phyloP scores from a whole-genome alignment of 1,284 basidiomycete genomes.

The Ustilago crameri region DNA sequence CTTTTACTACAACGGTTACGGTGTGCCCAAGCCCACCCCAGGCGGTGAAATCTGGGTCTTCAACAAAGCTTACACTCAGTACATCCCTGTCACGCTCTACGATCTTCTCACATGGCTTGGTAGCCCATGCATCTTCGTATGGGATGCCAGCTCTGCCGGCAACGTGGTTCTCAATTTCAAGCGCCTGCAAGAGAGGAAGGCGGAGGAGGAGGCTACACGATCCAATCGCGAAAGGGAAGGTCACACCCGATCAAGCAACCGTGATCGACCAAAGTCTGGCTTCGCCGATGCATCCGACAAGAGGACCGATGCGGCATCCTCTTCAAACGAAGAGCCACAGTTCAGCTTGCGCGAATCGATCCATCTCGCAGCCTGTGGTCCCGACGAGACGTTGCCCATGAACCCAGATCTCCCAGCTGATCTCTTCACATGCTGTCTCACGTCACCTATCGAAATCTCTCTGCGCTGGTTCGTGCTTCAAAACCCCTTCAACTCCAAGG shows the following conservation, averaged over 20 bases:
- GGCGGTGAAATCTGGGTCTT: conserved; percentile 99
- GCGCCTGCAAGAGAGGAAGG: conserved; percentile 83
- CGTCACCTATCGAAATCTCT: conserved; percentile 97
- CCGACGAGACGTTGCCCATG: conserved; percentile 90
- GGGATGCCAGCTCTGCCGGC: conserved; percentile 97
- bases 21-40: conserved; percentile 94
- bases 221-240: conserved; percentile 68
- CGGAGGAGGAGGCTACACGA: conserved; percentile 75
- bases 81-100: conserved; percentile 93
- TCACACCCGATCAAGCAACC: conserved; percentile 20
- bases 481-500: conserved; percentile 75
- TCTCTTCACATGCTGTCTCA: conserved; percentile 95
- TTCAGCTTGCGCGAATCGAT: conserved; percentile 86
- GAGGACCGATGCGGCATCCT: conserved; percentile 22
- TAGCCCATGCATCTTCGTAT: conserved; percentile 95
- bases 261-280: conserved; percentile 19
- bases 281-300: conserved; percentile 14
- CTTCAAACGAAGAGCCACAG: conserved; percentile 58
- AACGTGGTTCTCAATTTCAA: conserved; percentile 92
- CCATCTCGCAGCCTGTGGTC: conserved; percentile 92
- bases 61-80: conserved; percentile 96
- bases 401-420: conserved; percentile 97
- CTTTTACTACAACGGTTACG: conserved; percentile 99
- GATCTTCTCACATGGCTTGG: conserved; percentile 86
- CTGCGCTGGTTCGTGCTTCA: conserved; percentile 93